phyloP scores from a whole-genome alignment of 148 eudicot species.

The Arctostaphylos glauca region DNA sequence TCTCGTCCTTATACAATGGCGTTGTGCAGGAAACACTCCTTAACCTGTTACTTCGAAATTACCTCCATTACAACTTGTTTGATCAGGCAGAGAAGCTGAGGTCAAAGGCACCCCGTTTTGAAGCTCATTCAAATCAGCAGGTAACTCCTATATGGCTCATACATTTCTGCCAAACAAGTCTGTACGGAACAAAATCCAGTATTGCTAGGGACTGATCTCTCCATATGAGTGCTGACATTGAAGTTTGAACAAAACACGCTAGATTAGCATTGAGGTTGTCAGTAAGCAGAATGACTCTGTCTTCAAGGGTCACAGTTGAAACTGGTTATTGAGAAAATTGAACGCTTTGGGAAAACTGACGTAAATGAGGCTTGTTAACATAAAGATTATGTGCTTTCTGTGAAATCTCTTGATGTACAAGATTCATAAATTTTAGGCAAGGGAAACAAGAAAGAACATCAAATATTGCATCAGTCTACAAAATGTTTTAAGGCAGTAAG shows the following conservation, averaged over 20 bases:
- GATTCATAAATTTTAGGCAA: constrained; percentile 2
- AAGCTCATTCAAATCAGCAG: constrained; percentile 98
- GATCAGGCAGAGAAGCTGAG: constrained; percentile 98
- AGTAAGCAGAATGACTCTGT: background rate
- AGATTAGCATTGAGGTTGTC: background rate
- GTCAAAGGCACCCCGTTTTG: constrained; percentile 97
- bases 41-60: constrained; percentile 87
- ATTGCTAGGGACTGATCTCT: background rate
- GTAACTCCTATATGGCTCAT: constrained; percentile 29
- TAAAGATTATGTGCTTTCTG: background rate
- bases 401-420: background rate
- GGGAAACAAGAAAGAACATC: background rate
- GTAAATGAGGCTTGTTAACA: background rate
- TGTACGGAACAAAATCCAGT: background rate
- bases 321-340: background rate
- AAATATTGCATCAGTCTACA: background rate
- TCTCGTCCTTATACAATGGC: constrained; percentile 12
- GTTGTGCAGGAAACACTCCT: constrained; percentile 84
- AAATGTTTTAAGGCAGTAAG: background rate
- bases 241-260: background rate
- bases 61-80: constrained; percentile 89
- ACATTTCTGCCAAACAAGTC: background rate
- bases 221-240: background rate
- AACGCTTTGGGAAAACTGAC: background rate
- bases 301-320: background rate